A percentile compares a stretch with the other conserved stretches of the same genome.
These are phyloP conservation scores for Lentinula novae-zelandiae DNA, from an alignment of 1,284 basidiomycete species.

Conservation along the genomic window DNA sequence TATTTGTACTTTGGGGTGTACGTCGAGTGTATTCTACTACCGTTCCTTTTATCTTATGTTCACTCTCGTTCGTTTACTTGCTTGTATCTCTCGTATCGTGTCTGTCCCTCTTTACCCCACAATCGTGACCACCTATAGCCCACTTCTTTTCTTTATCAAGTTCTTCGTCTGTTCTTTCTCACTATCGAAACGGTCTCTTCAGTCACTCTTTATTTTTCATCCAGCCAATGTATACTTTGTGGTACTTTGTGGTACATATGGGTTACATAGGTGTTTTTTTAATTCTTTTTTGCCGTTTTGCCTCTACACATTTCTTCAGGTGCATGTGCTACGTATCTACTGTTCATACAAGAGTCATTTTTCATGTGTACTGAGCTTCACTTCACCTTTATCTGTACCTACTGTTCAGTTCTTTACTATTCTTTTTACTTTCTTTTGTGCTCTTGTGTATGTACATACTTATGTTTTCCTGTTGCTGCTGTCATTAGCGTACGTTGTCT, in stretches of 20 bases:
- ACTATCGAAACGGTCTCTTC: no score
- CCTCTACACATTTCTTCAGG: neutral
- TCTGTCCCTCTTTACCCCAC: neutral
- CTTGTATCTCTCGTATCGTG: neutral
- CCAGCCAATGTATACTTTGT: neutral
- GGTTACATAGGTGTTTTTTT: neutral
- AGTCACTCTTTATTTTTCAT: neutral
- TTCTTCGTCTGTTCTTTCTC: neutral
- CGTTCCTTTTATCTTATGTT: neutral
- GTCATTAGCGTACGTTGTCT: no score
- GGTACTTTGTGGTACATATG: neutral
- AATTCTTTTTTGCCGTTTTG: neutral
- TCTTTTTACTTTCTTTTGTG: no score
- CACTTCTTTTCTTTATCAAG: neutral
- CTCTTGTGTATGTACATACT: no score
- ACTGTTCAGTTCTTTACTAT: no score
- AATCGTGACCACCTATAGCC: no score
- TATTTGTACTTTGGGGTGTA: slow-evolving; percentile 1
- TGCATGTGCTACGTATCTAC: neutral
- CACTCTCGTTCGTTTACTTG: neutral
- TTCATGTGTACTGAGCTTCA: no score
- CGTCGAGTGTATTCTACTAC: neutral
- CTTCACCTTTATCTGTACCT: no score
- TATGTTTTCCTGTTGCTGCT: no score
- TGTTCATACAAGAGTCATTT: no score